Percentiles rank a stretch among this genome's conserved stretches.
phyloP scores from a whole-genome alignment of 306 rosid species.

The Glycine latifolia region DNA sequence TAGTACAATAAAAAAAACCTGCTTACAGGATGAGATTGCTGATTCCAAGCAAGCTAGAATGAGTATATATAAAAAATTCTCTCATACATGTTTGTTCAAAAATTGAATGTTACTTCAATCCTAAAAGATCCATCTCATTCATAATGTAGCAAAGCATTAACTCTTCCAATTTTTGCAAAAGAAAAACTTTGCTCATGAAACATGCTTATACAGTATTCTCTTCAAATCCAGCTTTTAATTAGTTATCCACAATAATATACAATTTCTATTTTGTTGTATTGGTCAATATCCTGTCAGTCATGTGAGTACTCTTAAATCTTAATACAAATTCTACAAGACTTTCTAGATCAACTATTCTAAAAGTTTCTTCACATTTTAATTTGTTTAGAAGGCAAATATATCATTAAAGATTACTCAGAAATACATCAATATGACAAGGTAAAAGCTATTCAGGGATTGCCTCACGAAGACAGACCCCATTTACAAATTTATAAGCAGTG shows the following conservation, averaged over 20 bases:
- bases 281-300: no score
- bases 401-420: not conserved
- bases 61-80: not conserved
- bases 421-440: not conserved
- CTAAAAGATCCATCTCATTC: not conserved
- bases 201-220: slow-evolving; percentile 15
- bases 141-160: slow-evolving; percentile 13
- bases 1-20: slow-evolving; percentile 2
- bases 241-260: not conserved
- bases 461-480: no score
- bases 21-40: not conserved
- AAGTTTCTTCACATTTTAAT: no score
- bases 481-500: not conserved
- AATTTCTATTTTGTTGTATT: no score
- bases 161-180: slow-evolving; percentile 23
- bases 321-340: no score
- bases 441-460: not conserved
- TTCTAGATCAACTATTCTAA: no score
- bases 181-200: not conserved
- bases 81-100: not conserved
- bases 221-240: not conserved
- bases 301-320: no score
- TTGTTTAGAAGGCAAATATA: not conserved
- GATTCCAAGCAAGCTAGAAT: slow-evolving; percentile 23
- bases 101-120: slow-evolving; percentile 16